Base-by-base conservation (phyloP, 352 stramenopile species). In the Phytopythium boreale region DNA sequence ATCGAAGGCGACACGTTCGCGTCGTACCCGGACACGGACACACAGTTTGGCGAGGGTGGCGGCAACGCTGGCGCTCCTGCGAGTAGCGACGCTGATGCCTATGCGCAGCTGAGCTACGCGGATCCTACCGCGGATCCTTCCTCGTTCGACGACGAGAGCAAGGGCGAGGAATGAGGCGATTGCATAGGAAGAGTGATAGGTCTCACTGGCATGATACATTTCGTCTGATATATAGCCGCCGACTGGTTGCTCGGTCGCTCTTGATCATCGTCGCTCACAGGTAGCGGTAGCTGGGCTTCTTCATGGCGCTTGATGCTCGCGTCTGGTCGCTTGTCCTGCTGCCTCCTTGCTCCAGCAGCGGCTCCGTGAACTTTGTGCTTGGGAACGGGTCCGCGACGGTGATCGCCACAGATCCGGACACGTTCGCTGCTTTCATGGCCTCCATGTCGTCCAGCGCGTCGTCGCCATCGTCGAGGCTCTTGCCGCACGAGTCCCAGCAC, bases 1-100 rank as follows among this genome's bases (percentile, higher is more conserved):
- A 79, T 89, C 55, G 78, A 89, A 63, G 79, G 76, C 37, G 76
- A 83, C 53, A 82, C 69, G 22, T 46, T 92, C 4, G 80, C 84
- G 50, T 87, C 82, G 63, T 94, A 94, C 64, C 85, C 85, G 0
- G 65, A 92, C 56, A 94, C 85, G 31, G 69, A 92, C 63, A 71
- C 65, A 22, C 85, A 94, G 61, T 94, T 82, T 46, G 37, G 20
- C 8, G 22, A 41, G 19, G 20, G 50, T 7, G 26, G 56, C 47
- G 26, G 15, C 9, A 52, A 14, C 43, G 56, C 31, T 53, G 60
- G 7, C 31, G 65, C 37, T 31, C 27, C 60, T 14, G 26, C 46
- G 20, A 26, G 46, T 9, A 56, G 60, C 43, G 68, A 76, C n/a
- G 71, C 69, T 20, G 71, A 71, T 34, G 55, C 74, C 50, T 84